A percentile compares a stretch with the other conserved stretches of the same genome.
Conservation (phyloP, 148 eudicot species). For the Heliosperma pusillum region DNA sequence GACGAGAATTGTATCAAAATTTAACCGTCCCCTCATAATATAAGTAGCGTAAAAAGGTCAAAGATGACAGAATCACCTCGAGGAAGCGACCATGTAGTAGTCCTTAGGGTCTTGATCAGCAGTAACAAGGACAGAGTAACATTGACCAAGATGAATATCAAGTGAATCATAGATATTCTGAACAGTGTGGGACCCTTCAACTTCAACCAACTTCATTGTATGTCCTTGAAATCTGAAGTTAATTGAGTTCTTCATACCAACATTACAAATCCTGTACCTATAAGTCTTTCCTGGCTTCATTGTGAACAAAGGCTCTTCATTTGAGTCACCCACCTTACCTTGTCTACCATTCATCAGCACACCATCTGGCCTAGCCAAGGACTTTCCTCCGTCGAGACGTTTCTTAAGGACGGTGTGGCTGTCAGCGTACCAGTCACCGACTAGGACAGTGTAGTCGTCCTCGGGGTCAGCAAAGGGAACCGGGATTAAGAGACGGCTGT, state of each 20-base stretch:
- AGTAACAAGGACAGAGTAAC: slow-evolving; percentile 54
- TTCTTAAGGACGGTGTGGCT: slow-evolving; percentile 38
- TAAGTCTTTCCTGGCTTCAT: slow-evolving; percentile 54
- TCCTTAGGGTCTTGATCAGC: slow-evolving; percentile 53
- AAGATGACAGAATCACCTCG: slow-evolving; percentile 15
- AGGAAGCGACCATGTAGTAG: slow-evolving; percentile 59
- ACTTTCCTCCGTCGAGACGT: slow-evolving; percentile 39
- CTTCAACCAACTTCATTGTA: slow-evolving; percentile 49
- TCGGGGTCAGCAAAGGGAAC: slow-evolving; percentile 51
- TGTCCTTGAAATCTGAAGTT: slow-evolving; percentile 60
- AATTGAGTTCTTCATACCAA: slow-evolving; percentile 49
- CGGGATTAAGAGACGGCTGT: slow-evolving; percentile 52
- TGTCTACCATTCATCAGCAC: slow-evolving; percentile 53
- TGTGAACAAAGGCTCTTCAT: slow-evolving; percentile 30
- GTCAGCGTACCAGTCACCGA: slow-evolving; percentile 62
- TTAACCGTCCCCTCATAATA: too few relatives aligned
- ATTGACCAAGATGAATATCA: slow-evolving; percentile 70
- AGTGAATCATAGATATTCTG: slow-evolving; percentile 56
- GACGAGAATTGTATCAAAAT: too few relatives aligned
- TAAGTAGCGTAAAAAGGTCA: too few relatives aligned
- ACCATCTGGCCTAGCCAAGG: slow-evolving; percentile 59
- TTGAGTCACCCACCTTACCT: slow-evolving; percentile 32
- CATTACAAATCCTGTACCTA: slow-evolving; percentile 65
- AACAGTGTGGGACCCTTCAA: slow-evolving; percentile 61
- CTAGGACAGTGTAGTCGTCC: slow-evolving; percentile 49